phyloP scores from a whole-genome alignment of 768 basidiomycete genomes.

The Calocybe indica region DNA sequence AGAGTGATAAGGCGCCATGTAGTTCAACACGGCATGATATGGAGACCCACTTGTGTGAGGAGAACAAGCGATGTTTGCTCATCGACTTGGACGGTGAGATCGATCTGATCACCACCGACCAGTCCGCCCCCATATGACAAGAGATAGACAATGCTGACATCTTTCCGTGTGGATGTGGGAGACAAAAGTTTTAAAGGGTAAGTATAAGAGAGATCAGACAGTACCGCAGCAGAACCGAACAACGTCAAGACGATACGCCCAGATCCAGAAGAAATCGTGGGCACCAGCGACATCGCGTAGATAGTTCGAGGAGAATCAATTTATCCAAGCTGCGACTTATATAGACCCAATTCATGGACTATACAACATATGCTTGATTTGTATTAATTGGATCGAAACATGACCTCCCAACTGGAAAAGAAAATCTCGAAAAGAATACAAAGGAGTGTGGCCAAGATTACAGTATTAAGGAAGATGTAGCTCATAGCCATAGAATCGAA shows the following conservation, averaged over 20 bases:
- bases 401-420: no score
- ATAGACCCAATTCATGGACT: no score
- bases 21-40: not conserved
- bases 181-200: constrained; percentile 90
- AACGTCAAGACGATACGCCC: constrained; percentile 37
- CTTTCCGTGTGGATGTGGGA: constrained; percentile 44
- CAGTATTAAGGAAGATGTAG: no score
- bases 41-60: constrained; percentile 70
- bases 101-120: constrained; percentile 76
- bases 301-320: not conserved
- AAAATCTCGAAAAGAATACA: not conserved
- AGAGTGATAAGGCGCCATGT: not conserved
- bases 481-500: no score
- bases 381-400: no score
- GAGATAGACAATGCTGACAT: constrained; percentile 68
- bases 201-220: constrained; percentile 69
- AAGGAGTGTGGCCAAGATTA: no score
- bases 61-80: constrained; percentile 56
- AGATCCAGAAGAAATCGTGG: no score
- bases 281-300: no score
- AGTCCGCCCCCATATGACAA: constrained; percentile 90
- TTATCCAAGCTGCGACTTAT: no score
- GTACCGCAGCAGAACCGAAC: constrained; percentile 51
- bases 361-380: no score
- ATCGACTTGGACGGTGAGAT: constrained; percentile 56